Conservation (phyloP, 306 rosid genomes). For the Myrica gale region DNA sequence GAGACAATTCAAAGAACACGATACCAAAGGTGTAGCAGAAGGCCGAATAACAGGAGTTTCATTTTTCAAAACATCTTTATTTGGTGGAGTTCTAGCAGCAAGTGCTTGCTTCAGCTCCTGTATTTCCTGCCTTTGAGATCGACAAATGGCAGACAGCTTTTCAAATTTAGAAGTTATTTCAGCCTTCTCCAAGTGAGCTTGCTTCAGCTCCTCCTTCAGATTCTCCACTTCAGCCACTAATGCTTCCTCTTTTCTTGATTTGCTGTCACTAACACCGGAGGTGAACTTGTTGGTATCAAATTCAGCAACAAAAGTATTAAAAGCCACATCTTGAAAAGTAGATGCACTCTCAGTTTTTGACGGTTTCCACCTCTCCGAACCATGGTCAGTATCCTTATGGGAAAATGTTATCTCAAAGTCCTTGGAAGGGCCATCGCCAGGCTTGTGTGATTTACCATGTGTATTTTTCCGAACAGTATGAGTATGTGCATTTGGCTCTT, state of each 20-base stretch:
- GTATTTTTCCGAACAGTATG: slow-evolving; percentile 43
- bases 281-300: slow-evolving; percentile 59
- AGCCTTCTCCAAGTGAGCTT: slow-evolving; percentile 59
- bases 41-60: slow-evolving; percentile 43
- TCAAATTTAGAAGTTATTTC: slow-evolving; percentile 90
- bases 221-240: slow-evolving; percentile 76
- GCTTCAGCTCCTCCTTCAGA: slow-evolving; percentile 79
- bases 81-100: slow-evolving; percentile 66
- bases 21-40: slow-evolving; percentile 49
- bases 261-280: slow-evolving; percentile 43
- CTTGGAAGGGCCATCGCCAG: slow-evolving; percentile 46
- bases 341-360: slow-evolving; percentile 43
- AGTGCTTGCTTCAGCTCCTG: slow-evolving; percentile 90
- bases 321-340: slow-evolving; percentile 58
- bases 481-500: slow-evolving; percentile 38
- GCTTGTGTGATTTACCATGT: slow-evolving; percentile 48
- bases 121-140: slow-evolving; percentile 91
- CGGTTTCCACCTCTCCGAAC: slow-evolving; percentile 36
- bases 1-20: slow-evolving; percentile 9
- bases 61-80: slow-evolving; percentile 47
- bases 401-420: slow-evolving; percentile 63
- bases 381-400: slow-evolving; percentile 39
- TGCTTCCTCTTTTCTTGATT: slow-evolving; percentile 58
- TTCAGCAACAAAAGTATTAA: slow-evolving; percentile 78
- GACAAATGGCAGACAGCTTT: slow-evolving; percentile 89